Conservation (phyloP, 257 asterid species). For the Plectranthus barbatus region DNA sequence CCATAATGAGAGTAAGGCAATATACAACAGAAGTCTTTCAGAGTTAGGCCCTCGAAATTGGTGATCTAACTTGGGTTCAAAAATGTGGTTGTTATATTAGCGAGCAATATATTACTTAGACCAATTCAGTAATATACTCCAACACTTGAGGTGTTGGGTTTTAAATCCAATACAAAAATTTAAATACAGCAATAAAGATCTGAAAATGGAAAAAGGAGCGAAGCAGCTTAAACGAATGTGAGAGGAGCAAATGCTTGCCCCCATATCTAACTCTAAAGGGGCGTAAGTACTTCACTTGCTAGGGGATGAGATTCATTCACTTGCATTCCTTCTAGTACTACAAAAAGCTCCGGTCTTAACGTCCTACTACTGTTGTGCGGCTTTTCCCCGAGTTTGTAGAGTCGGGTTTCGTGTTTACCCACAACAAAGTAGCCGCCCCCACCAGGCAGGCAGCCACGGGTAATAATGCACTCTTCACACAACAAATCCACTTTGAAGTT, state of each 20-base stretch:
- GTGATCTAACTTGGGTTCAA: no score
- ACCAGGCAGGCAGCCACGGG: background rate
- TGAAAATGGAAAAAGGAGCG: no score
- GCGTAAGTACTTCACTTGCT: background rate
- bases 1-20: no score
- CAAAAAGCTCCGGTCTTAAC: background rate
- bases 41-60: no score
- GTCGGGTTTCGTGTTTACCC: slow-evolving; percentile 22
- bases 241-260: background rate
- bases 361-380: slow-evolving; percentile 9
- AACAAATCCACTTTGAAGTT: slow-evolving; percentile 10
- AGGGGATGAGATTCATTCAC: background rate
- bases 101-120: no score
- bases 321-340: background rate
- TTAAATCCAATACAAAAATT: no score
- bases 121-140: no score
- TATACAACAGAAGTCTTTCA: no score
- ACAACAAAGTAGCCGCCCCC: slow-evolving; percentile 16
- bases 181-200: no score
- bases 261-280: background rate
- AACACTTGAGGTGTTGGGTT: no score
- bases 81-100: no score
- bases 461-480: slow-evolving; percentile 15
- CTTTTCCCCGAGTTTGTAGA: slow-evolving; percentile 22
- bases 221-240: no score